A percentile compares a stretch with the other conserved stretches of the same genome.
Conservation (phyloP, 2,329 filamentous ascomycete species). For the Aschersonia sp. region DNA sequence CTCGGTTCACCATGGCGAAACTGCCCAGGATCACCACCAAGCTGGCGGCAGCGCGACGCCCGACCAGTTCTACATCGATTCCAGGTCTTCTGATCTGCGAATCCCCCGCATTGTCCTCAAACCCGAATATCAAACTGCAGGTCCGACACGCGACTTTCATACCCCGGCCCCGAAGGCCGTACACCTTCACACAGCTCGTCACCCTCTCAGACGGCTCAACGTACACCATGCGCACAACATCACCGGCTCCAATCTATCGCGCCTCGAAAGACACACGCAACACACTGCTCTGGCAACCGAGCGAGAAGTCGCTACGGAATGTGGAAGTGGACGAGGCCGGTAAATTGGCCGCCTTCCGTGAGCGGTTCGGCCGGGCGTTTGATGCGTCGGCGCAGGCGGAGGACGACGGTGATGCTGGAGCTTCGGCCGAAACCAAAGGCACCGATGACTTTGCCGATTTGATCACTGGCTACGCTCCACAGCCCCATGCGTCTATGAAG, state of each 20-base stretch:
- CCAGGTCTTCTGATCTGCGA: background rate
- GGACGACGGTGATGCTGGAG: constrained; percentile 15
- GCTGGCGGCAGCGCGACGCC: too few relatives aligned
- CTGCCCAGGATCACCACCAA: too few relatives aligned
- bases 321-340: constrained; percentile 94
- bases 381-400: constrained; percentile 38
- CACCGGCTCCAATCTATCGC: constrained; percentile 45
- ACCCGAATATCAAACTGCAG: constrained; percentile 28
- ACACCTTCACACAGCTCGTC: constrained; percentile 93
- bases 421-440: constrained; percentile 13
- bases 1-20: too few relatives aligned
- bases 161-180: constrained; percentile 76
- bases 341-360: constrained; percentile 70
- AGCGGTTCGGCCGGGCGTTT: constrained; percentile 70
- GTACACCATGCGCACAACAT: constrained; percentile 66
- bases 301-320: constrained; percentile 64
- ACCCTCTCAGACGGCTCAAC: constrained; percentile 84
- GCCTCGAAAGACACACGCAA: constrained; percentile 75
- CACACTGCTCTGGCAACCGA: constrained; percentile 82
- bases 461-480: constrained; percentile 32
- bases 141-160: constrained; percentile 74
- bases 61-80: too few relatives aligned
- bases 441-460: constrained; percentile 30
- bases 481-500: constrained; percentile 20
- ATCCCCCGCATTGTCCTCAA: constrained; percentile 6